Base-by-base conservation (phyloP, 2,329 filamentous ascomycete species). In the Macrophomina phaseolina region DNA sequence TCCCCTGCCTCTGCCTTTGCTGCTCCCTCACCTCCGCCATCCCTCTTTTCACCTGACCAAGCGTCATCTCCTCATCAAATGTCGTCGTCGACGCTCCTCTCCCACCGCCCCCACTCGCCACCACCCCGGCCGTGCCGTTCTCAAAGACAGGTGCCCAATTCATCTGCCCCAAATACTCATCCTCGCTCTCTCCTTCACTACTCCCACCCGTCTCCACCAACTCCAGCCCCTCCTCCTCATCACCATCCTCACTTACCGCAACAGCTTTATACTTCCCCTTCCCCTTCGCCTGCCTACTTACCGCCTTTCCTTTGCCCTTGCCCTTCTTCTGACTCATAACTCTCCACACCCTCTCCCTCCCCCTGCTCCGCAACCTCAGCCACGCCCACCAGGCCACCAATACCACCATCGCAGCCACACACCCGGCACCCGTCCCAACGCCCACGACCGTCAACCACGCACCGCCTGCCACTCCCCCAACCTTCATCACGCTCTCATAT, bases 221-320 rank as follows among this genome's bases (percentile, higher is more conserved):
- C 45, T 62, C 58, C 45, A 62, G 5, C 16, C 30, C 56, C 30
- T 61, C 40, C 30, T 62, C 58, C 18, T 62, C 58, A 14, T 49
- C 55, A 23, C 7, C 36, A n/a, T 45, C 53, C 4, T 58, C 53
- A 2, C 36, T 38, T 5, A 18, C 30, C 45, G 42, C 45, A 9
- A 62, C 58, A 8, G 58, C 58, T 32, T 16, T 62, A 16, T 62
- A 62, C 58, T 38, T 62, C 30, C 58, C 56, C 56, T 61, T 61
- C 4, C 42, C 58, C 40, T 52, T 52, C 36, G 36, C 36, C 36
- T 38, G 6, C 36, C 36, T 8, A 38, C 2, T 38, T 2, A 28
- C 18, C n/a, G 32, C 11, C 40, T 14, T 16, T 12, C 30, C 58
- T 16, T 38, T 46, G 6, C 55, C 38, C 28, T 34, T 62, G 11